Base-by-base conservation (phyloP, 2,329 filamentous ascomycete genomes). In the Aspergillus jensenii region DNA sequence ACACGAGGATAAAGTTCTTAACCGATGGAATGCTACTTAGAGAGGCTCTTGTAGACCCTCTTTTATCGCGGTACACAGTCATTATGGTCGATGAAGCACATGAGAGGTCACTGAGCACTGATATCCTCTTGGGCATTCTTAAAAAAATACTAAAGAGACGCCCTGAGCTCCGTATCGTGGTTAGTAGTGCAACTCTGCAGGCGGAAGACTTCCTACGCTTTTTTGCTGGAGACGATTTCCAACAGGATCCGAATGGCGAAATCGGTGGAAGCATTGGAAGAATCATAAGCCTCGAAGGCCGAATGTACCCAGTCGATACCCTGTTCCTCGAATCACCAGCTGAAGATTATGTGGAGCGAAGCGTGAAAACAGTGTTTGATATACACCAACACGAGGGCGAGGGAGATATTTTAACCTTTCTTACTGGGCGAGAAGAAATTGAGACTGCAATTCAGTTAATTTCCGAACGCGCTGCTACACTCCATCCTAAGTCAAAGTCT, bases 71-170 rank as follows among this genome's bases (percentile, higher is more conserved):
- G 11, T 99, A 99, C 72, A 96, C 92, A 0, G 89, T 96, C 45
- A 91, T 99, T 67, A 97, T 99, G 91, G 90, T 99, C 7, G 95
- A 99, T 71, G 93, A 98, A 76, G 95, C 93, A 6, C 95, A 99
- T 71, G 93, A 98, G 75, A 84, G 95, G 54, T 96, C 92, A 49
- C 84, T 98, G 59, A 96, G 91, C 72, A 96, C 93, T 0, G 95
- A 99, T 70, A 85, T 99, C 12, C 81, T 98, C 7, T 83, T 99
- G 3, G 93, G 95, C 0, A 79, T 98, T 14, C 76, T 99, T 40
- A 97, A 96, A 73, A 98, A 98, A 74, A 93, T 99, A 51, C 79
- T 86, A 55, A 91, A 86, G 72, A 89, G 86, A 68, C 83, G 95
- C 44, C 84, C 89, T 7, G 93, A 97, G 58, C 76, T 98, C 52